Evolutionary conservation across 129 eudicot genomes (phyloP).

Genomic region (Kitagawia praeruptora): DNA sequence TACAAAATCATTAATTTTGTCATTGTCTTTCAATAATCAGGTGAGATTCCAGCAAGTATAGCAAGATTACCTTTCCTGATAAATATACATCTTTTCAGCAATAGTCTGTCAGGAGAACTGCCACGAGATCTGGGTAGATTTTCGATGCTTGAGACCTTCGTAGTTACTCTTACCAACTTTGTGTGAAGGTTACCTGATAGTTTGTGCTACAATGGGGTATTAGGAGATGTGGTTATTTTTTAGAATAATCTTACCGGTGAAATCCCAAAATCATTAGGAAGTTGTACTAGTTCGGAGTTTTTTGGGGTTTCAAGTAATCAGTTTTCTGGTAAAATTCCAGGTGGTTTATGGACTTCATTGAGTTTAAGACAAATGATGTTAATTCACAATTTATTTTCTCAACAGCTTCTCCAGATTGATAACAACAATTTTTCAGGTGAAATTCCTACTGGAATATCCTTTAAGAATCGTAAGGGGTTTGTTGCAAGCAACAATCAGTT

Average conservation of each 20-base stretch:
- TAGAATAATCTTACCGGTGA: conserved; percentile 41
- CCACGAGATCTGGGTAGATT: conserved; percentile 64
- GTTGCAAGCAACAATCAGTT: conserved; percentile 52
- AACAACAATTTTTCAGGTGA: conserved; percentile 63
- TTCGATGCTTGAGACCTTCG: conserved; percentile 38
- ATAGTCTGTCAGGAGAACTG: conserved; percentile 46
- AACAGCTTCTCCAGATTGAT: conserved; percentile 41
- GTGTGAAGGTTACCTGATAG: conserved; percentile 40
- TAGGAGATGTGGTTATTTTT: conserved; percentile 21
- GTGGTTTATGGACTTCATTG: conserved; percentile 47
- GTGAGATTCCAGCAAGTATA: conserved; percentile 48
- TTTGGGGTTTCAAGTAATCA: conserved; percentile 30
- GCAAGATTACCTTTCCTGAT: conserved; percentile 44
- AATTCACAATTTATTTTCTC: conserved; percentile 43
- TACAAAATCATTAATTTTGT: too few relatives aligned
- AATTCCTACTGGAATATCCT: conserved; percentile 44
- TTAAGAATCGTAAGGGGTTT: conserved; percentile 36
- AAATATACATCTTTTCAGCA: conserved; percentile 31
- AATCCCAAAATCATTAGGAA: conserved; percentile 45
- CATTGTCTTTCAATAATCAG: conserved; percentile 46
- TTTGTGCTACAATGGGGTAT: conserved; percentile 28
- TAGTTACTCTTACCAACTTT: conserved; percentile 39
- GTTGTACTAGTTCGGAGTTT: conserved; percentile 36
- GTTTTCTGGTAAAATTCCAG: conserved; percentile 57
- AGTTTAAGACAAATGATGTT: conserved; percentile 28